phyloP scores from a whole-genome alignment of 305 asterid genomes.

The Fraxinus xanthoxyloides region DNA sequence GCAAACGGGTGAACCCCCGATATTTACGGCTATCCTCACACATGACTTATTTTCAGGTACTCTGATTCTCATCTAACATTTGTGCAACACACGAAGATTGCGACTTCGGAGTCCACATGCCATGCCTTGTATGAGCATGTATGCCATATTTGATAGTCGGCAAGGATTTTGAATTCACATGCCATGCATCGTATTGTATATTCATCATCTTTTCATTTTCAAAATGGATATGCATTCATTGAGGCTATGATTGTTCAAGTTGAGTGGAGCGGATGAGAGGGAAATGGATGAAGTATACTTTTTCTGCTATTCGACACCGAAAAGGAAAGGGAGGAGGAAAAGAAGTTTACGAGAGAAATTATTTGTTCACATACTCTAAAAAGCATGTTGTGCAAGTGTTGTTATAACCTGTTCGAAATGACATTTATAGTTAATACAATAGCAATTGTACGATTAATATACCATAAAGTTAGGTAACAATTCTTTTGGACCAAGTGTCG shows the following conservation, averaged over 20 bases:
- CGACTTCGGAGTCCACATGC: not conserved
- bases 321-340: not conserved
- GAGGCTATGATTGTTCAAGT: not conserved
- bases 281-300: not conserved
- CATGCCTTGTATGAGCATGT: not conserved
- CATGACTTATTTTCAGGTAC: slow-evolving; percentile 15
- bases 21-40: slow-evolving; percentile 39
- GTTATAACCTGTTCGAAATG: not conserved
- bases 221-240: not conserved
- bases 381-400: not conserved
- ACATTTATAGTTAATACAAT: not conserved
- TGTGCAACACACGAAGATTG: slow-evolving; percentile 16
- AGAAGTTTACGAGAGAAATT: not conserved
- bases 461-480: not conserved
- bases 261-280: not conserved
- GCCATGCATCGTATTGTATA: not conserved
- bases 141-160: not conserved
- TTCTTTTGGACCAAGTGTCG: not conserved
- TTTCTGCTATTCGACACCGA: not conserved
- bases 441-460: not conserved
- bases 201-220: not conserved
- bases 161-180: not conserved
- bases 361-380: not conserved
- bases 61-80: too few species aligned
- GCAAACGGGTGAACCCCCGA: slow-evolving; percentile 37